Evolutionary conservation across 169 alveolate genomes (phyloP).

Genomic region (Cyclospora cayetanensis): DNA sequence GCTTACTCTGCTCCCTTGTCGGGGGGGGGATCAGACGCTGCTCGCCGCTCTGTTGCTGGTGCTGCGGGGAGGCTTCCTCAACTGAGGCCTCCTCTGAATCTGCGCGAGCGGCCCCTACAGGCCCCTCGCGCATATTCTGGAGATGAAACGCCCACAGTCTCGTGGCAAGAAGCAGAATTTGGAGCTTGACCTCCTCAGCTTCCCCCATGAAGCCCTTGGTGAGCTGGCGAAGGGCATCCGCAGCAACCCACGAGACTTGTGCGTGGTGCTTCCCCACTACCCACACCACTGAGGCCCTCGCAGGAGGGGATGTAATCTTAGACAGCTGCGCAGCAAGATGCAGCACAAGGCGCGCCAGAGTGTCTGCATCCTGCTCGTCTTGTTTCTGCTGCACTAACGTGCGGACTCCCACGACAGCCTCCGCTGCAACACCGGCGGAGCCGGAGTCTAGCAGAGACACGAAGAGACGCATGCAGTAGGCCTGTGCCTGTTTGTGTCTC

Average conservation of each 20-base stretch:
- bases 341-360: conserved; percentile 23
- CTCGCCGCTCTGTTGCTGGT: not conserved
- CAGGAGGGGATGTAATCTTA: conserved; percentile 55
- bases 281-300: conserved; percentile 76
- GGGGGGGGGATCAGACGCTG: conserved; percentile 6
- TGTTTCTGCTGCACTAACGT: conserved; percentile 55
- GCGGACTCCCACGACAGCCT: conserved; percentile 67
- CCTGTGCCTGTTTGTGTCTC: not conserved
- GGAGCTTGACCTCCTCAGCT: conserved; percentile 76
- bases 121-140: not conserved
- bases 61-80: not conserved
- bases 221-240: conserved; percentile 72
- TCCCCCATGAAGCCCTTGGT: conserved; percentile 58
- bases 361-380: not conserved
- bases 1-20: conserved; percentile 54
- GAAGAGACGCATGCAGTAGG: conserved; percentile 38
- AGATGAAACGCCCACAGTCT: conserved; percentile 72
- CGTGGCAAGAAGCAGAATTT: conserved; percentile 64
- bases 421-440: conserved; percentile 65
- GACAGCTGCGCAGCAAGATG: conserved; percentile 40
- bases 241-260: conserved; percentile 69
- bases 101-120: not conserved
- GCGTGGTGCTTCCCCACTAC: conserved; percentile 72
- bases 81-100: not conserved
- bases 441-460: conserved; percentile 65